phyloP scores from a whole-genome alignment of 2,329 filamentous ascomycete species.

The Didymella sp. region DNA sequence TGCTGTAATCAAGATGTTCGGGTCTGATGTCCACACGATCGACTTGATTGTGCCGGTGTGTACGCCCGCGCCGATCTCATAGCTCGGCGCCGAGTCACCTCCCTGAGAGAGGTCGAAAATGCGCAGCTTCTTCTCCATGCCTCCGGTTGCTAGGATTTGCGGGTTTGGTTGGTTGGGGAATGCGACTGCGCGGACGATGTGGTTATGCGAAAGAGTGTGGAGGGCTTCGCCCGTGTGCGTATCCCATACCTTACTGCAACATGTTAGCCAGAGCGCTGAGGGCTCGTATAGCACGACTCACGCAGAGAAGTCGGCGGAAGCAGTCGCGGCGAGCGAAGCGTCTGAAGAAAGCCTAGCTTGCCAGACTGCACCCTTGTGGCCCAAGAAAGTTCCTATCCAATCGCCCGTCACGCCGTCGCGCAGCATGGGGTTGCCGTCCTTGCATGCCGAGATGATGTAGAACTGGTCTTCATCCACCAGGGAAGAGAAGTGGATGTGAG shows the following conservation, averaged over 20 bases:
- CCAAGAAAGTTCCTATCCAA: constrained; percentile 90
- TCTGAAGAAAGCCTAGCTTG: constrained; percentile 90
- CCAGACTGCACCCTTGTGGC: constrained; percentile 98
- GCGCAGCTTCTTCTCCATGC: constrained; percentile 94
- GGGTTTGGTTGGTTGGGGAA: constrained; percentile 78
- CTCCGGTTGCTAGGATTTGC: constrained; percentile 86
- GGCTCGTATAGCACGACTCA: constrained; percentile 54
- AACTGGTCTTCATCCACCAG: constrained; percentile 83
- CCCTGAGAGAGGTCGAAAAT: constrained; percentile 84
- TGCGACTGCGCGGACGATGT: constrained; percentile 93
- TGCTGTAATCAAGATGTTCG: constrained; percentile 88
- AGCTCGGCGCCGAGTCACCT: constrained; percentile 62
- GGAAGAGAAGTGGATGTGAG: constrained; percentile 88
- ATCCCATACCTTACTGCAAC: constrained; percentile 87
- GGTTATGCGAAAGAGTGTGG: constrained; percentile 85
- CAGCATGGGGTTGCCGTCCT: constrained; percentile 98
- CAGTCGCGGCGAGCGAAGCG: constrained; percentile 86
- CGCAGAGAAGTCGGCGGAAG: constrained; percentile 95
- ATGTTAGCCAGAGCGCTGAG: constrained; percentile 29
- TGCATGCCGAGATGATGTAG: constrained; percentile 92
- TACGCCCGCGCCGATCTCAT: constrained; percentile 85
- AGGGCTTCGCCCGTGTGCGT: constrained; percentile 91
- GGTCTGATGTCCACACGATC: constrained; percentile 90
- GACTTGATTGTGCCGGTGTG: constrained; percentile 93
- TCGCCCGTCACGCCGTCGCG: constrained; percentile 88